A percentile compares a stretch with the other conserved stretches of the same genome.
phyloP scores from a whole-genome alignment of 495 filamentous ascomycete genomes.

The Aspergillus sparsus region DNA sequence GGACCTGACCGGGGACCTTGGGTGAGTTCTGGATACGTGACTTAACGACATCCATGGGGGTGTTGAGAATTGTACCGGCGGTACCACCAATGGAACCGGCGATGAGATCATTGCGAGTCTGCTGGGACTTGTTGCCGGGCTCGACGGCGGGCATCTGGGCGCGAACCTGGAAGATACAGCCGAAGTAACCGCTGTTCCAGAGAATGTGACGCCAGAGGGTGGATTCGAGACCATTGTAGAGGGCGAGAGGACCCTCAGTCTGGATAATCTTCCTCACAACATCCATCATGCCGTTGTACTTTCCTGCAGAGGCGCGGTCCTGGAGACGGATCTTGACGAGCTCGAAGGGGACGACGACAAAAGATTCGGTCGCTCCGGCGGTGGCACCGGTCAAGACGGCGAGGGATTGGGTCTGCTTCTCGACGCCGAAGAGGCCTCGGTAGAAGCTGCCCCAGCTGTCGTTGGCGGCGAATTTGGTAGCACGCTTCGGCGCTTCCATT shows the following conservation, averaged over 20 bases:
- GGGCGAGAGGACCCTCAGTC: slow-evolving; percentile 78
- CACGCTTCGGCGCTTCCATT: slow-evolving; percentile 98
- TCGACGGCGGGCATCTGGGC: slow-evolving; percentile 73
- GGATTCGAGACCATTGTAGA: slow-evolving; percentile 96
- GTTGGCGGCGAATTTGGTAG: slow-evolving; percentile 98
- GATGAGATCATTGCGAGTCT: slow-evolving; percentile 83
- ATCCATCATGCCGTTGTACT: slow-evolving; percentile 94
- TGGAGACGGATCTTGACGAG: slow-evolving; percentile 96
- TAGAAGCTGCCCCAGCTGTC: slow-evolving; percentile 96
- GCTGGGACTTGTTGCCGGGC: slow-evolving; percentile 67
- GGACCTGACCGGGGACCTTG: slow-evolving; percentile 72
- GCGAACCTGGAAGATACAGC: slow-evolving; percentile 95
- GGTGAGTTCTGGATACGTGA: slow-evolving; percentile 91
- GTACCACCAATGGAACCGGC: slow-evolving; percentile 87
- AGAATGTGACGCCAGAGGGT: slow-evolving; percentile 96
- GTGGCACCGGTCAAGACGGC: slow-evolving; percentile 91
- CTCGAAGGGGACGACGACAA: slow-evolving; percentile 94
- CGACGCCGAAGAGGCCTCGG: slow-evolving; percentile 74
- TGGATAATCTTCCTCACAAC: slow-evolving; percentile 81
- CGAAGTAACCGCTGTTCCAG: slow-evolving; percentile 98
- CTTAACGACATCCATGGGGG: slow-evolving; percentile 97
- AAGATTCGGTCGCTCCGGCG: slow-evolving; percentile 92
- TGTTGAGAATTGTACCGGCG: slow-evolving; percentile 91
- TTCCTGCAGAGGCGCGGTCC: slow-evolving; percentile 89
- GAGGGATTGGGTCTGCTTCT: slow-evolving; percentile 86